Conservation (phyloP, 2,329 filamentous ascomycete genomes). For the Paracorniculantispora psalliotae region DNA sequence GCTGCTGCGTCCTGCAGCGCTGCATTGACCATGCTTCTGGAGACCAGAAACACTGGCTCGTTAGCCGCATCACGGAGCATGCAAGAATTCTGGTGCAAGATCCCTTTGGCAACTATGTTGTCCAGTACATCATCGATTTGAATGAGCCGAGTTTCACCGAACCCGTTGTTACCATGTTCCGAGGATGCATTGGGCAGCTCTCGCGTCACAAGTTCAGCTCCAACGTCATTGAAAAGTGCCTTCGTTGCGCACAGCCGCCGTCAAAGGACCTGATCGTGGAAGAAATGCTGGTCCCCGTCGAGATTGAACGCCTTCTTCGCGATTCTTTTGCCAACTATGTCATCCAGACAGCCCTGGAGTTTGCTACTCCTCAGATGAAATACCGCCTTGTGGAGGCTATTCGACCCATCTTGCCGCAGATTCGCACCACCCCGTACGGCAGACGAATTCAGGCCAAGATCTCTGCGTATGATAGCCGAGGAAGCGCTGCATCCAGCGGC, state of each 20-base stretch:
- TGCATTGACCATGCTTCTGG: constrained; percentile 97
- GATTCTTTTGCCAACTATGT: constrained; percentile 98
- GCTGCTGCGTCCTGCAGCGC: constrained; percentile 94
- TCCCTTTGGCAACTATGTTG: constrained; percentile 96
- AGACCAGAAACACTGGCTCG: constrained; percentile 80
- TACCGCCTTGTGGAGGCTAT: constrained; percentile 75
- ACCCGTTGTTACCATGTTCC: constrained; percentile 78
- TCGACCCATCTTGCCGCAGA: constrained; percentile 75
- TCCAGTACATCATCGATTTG: constrained; percentile 96
- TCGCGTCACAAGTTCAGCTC: constrained; percentile 99
- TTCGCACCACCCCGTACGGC: constrained; percentile 88
- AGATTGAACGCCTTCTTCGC: constrained; percentile 83
- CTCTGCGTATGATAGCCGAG: constrained; percentile 50
- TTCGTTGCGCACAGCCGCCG: constrained; percentile 72
- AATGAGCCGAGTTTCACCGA: constrained; percentile 85
- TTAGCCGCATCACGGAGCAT: constrained; percentile 80
- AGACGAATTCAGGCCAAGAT: constrained; percentile 93
- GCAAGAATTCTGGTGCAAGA: constrained; percentile 90
- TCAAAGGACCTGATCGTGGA: constrained; percentile 78
- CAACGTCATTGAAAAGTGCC: constrained; percentile 95
- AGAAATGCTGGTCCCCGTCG: constrained; percentile 68
- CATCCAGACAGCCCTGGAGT: constrained; percentile 91
- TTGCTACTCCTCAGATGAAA: constrained; percentile 69
- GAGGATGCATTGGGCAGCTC: constrained; percentile 61
- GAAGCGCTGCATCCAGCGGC: constrained; percentile 39